Conservation (phyloP, 2,329 filamentous ascomycete species). For the Colletotrichum theobromicola region DNA sequence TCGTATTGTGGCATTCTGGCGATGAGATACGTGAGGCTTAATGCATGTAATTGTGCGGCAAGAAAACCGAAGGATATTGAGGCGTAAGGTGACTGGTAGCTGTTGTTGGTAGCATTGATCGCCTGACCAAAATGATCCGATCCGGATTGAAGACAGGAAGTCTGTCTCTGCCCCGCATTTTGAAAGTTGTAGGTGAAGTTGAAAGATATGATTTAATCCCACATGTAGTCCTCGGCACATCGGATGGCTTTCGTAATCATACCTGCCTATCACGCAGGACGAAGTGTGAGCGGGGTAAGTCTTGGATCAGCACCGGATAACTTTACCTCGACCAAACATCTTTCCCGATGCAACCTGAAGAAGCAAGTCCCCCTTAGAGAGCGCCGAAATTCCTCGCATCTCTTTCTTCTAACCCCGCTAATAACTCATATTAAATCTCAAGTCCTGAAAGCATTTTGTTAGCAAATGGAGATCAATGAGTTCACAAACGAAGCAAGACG, state of each 20-base stretch:
- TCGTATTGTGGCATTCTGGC: neutral
- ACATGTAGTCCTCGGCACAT: neutral
- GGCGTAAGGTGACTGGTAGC: too few relatives aligned
- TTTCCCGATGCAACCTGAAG: neutral
- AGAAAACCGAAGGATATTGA: rapidly evolving
- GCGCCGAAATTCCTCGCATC: neutral
- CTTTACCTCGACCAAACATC: neutral
- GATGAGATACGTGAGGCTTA: neutral
- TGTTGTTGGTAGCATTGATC: neutral
- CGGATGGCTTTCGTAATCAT: neutral
- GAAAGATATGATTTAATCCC: neutral
- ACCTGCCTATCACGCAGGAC: neutral
- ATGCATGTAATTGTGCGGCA: neutral
- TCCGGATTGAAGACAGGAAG: neutral
- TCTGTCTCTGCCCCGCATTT: neutral
- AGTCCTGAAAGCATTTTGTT: neutral
- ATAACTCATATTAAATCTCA: rapidly evolving
- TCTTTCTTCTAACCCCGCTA: neutral
- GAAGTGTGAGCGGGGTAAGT: neutral
- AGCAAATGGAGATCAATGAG: neutral
- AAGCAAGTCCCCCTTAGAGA: neutral
- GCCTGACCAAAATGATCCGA: neutral
- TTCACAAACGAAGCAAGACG: neutral
- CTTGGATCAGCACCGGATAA: neutral
- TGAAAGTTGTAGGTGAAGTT: rapidly evolving